Evolutionary conservation across 164 flowering plant genomes (phyloP).

Genomic region (Echeveria elegans): DNA sequence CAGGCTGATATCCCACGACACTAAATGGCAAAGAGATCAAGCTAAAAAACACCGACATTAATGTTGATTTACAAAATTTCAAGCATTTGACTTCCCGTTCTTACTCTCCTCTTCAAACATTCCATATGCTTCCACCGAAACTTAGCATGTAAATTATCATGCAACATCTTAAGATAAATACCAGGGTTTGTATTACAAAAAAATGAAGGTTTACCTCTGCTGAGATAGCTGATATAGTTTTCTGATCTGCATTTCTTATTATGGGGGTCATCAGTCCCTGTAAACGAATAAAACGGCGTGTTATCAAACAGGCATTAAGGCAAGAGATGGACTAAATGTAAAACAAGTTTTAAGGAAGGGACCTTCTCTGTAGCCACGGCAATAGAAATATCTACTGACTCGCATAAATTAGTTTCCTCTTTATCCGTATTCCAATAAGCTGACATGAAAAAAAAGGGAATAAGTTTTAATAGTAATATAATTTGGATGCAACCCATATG

Average conservation of each 20-base stretch:
- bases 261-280: slow-evolving; percentile 99
- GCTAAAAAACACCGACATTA: no score
- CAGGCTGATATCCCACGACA: no score
- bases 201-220: slow-evolving; percentile 44
- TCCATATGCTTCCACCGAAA: no score
- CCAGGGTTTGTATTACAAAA: background rate
- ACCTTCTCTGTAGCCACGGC: slow-evolving; percentile 99
- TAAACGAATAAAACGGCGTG: slow-evolving; percentile 7
- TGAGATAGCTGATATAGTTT: slow-evolving; percentile 77
- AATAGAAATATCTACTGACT: slow-evolving; percentile 84
- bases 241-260: slow-evolving; percentile 89
- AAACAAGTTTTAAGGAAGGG: slow-evolving; percentile 10
- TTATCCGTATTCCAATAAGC: slow-evolving; percentile 80
- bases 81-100: no score
- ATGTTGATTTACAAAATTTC: no score
- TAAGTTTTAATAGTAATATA: background rate
- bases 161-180: background rate
- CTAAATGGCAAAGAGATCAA: no score
- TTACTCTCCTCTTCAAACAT: no score
- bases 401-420: slow-evolving; percentile 51
- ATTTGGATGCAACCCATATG: background rate
- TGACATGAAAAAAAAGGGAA: slow-evolving; percentile 18
- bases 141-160: background rate
- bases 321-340: background rate
- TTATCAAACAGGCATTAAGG: background rate